phyloP scores from a whole-genome alignment of 495 filamentous ascomycete species.

The Sordaria brevicollis region DNA sequence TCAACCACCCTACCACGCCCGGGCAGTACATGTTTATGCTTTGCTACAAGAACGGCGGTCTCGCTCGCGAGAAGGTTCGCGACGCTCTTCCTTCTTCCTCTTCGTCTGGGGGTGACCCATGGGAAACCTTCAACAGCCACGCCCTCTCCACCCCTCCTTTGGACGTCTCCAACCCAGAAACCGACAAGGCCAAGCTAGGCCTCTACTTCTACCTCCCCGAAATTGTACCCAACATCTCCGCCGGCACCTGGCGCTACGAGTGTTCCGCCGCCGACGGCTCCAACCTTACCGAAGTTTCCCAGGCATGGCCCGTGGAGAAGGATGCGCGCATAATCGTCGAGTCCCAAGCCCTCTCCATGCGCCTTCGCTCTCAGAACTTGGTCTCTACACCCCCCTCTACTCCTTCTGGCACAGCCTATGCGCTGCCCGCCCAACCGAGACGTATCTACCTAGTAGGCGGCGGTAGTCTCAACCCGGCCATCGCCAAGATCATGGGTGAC shows the following conservation, averaged over 20 bases:
- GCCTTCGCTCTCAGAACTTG: constrained; percentile 68
- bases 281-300: constrained; percentile 33
- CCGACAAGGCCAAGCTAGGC: constrained; percentile 64
- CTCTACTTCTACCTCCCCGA: constrained; percentile 92
- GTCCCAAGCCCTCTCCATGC: constrained; percentile 81
- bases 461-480: constrained; percentile 77
- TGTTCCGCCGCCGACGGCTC: constrained; percentile 43
- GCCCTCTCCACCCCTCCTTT: constrained; percentile 56
- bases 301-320: constrained; percentile 33
- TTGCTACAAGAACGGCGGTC: constrained; percentile 95
- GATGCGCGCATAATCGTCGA: constrained; percentile 90
- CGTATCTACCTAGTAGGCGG: constrained; percentile 91
- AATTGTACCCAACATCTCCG: constrained; percentile 80
- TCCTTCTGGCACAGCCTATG: constrained; percentile 1
- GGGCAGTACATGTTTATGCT: constrained; percentile 98
- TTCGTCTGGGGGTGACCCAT: constrained; percentile 42
- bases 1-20: constrained; percentile 76
- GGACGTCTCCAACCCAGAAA: constrained; percentile 36
- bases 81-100: constrained; percentile 45
- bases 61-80: constrained; percentile 81
- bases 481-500: constrained; percentile 69
- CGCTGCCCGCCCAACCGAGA: constrained; percentile 71
- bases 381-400: constrained; percentile 42
- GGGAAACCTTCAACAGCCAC: constrained; percentile 67
- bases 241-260: constrained; percentile 76